Evolutionary conservation across 306 rosid genomes (phyloP).

Genomic region (Prosopis cineraria): DNA sequence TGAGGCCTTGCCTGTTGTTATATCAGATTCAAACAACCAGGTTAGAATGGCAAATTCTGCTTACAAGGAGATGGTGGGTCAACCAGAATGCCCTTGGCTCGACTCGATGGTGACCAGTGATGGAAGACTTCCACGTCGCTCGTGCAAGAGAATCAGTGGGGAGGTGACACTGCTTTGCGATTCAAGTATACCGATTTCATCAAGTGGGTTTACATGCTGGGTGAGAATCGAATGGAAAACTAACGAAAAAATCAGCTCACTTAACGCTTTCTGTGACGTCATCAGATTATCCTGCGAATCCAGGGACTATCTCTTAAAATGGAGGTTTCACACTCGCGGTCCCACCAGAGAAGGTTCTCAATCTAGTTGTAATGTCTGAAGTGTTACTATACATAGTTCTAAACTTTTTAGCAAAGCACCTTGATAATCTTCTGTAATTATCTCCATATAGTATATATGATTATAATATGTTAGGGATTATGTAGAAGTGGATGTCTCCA

Average conservation of each 20-base stretch:
- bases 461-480: background rate
- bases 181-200: constrained; percentile 49
- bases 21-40: constrained; percentile 80
- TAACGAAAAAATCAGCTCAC: constrained; percentile 42
- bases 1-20: constrained; percentile 66
- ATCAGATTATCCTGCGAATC: constrained; percentile 62
- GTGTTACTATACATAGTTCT: background rate
- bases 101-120: constrained; percentile 48
- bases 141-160: constrained; percentile 78
- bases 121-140: constrained; percentile 5
- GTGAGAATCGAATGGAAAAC: constrained; percentile 83
- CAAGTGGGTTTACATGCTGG: constrained; percentile 89
- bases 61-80: constrained; percentile 87
- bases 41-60: constrained; percentile 86
- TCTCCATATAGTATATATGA: background rate
- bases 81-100: constrained; percentile 88
- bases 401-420: background rate
- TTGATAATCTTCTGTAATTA: background rate
- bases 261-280: constrained; percentile 79
- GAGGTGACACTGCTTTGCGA: constrained; percentile 66
- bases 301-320: constrained; percentile 69
- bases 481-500: background rate
- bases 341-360: constrained; percentile 49
- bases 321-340: constrained; percentile 82
- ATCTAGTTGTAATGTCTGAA: constrained; percentile 51